Base-by-base conservation (phyloP, 345 rosid genomes). In the Lepidium didymum region DNA sequence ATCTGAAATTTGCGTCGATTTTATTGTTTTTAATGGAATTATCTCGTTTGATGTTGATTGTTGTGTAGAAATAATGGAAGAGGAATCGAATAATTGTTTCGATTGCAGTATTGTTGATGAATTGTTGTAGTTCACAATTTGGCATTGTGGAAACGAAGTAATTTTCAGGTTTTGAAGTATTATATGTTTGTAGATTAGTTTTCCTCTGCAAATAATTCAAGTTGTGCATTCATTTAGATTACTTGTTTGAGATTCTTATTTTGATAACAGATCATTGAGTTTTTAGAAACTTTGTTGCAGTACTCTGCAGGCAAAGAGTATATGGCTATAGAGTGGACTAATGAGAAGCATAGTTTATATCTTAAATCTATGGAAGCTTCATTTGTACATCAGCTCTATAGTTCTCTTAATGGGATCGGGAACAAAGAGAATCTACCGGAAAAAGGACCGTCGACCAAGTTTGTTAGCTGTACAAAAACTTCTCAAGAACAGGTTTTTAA, bases 361-460 rank as follows among this genome's bases (percentile, higher is more conserved):
- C 92, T 93, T 57, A 82, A 93, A 72, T 91, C 96, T 11, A 85
- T 93, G 86, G 98, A 93, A 80, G 81, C 96, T 36, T 80, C 97
- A n/a, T 93, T 93, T 68, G 85, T 90, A 15, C 57, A 87, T 55
- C 96, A 90, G 70, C 66, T 90, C 10, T 82, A 90, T 53, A 78
- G 64, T 60, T 84, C 94, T 12, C 46, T 79, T 47, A 77, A 81
- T 56, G 64, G 45, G n/a, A 80, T 77, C 15, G 79, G 81, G 10
- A 74, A 62, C n/a, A 79, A 81, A 14, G 76, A 64, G 35, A 72
- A 33, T 23, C 66, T 71, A 37, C 55, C 78, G 29, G 73, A 57
- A 43, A 63, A 40, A 14, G 80, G 62, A 19, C 45, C 68, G 13
- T 81, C 83, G 5, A 40, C 49, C 61, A 78, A 70, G 59, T 51